These are phyloP conservation scores for Leucogyrophana mollusca DNA, from an alignment of 768 basidiomycete genomes.

Conservation along the genomic window DNA sequence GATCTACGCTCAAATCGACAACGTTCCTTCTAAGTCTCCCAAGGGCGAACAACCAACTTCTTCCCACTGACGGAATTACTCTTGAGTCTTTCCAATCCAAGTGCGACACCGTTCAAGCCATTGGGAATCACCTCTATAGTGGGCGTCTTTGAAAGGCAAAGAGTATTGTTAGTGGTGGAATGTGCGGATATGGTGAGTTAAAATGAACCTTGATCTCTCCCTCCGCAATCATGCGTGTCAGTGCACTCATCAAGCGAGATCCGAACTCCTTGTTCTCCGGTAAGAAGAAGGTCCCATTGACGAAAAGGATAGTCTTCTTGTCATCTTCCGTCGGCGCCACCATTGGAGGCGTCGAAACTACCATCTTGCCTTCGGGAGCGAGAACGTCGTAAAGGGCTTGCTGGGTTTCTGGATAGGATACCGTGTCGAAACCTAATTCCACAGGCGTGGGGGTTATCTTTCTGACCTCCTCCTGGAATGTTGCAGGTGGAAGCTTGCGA, in stretches of 20 bases:
- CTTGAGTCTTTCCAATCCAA: slow-evolving; percentile 33
- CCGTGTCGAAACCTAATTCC: slow-evolving; percentile 21
- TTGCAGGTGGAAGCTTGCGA: slow-evolving; percentile 16
- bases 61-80: slow-evolving; percentile 30
- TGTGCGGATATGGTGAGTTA: too few species aligned
- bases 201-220: slow-evolving; percentile 15
- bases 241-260: slow-evolving; percentile 5
- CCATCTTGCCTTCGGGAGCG: slow-evolving; percentile 28
- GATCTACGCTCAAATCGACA: too few species aligned
- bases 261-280: slow-evolving; percentile 7
- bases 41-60: slow-evolving; percentile 32
- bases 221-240: slow-evolving; percentile 13
- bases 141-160: slow-evolving; percentile 25
- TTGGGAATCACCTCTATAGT: slow-evolving; percentile 29
- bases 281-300: slow-evolving; percentile 1
- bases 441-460: slow-evolving; percentile 6
- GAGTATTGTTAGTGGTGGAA: background rate
- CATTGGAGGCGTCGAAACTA: background rate
- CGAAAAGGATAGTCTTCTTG: background rate
- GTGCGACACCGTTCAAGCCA: slow-evolving; percentile 31
- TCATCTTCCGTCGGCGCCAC: slow-evolving; percentile 3
- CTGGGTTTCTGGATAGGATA: slow-evolving; percentile 31
- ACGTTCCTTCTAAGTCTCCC: slow-evolving; percentile 26
- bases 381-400: slow-evolving; percentile 29
- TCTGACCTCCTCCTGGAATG: background rate